Conservation (phyloP, 352 stramenopile species). For the Phytophthora cryptogea region DNA sequence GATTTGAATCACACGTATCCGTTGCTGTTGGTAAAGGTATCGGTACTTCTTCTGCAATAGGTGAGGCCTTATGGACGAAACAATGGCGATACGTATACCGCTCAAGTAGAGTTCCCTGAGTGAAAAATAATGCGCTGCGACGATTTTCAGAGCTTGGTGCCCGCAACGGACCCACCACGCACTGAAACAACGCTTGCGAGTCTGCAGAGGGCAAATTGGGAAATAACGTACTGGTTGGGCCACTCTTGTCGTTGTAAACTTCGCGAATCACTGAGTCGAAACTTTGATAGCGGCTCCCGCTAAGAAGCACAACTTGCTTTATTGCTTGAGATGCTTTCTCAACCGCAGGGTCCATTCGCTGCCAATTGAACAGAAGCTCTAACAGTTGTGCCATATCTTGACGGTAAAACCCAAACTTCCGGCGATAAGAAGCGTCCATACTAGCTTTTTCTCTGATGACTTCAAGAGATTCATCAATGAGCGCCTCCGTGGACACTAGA, state of each 20-base stretch:
- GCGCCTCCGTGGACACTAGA: slow-evolving; percentile 37
- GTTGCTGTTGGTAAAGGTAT: not conserved
- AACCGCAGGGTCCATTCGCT: slow-evolving; percentile 4
- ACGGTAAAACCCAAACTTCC: slow-evolving; percentile 51
- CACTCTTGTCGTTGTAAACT: slow-evolving; percentile 6
- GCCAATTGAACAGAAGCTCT: slow-evolving; percentile 49
- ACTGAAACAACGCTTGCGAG: slow-evolving; percentile 8
- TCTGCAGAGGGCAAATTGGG: not conserved
- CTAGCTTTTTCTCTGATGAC: slow-evolving; percentile 50
- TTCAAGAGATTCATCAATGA: slow-evolving; percentile 59
- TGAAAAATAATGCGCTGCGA: slow-evolving; percentile 10
- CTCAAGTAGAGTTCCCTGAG: slow-evolving; percentile 37
- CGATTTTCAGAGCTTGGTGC: not conserved
- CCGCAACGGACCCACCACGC: slow-evolving; percentile 39
- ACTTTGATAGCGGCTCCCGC: slow-evolving; percentile 33
- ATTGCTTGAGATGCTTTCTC: slow-evolving; percentile 4
- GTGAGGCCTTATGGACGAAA: slow-evolving; percentile 16
- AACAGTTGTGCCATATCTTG: slow-evolving; percentile 46
- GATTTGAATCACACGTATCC: not conserved
- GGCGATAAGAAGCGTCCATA: slow-evolving; percentile 30
- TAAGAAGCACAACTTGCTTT: slow-evolving; percentile 43
- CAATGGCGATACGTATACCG: slow-evolving; percentile 38
- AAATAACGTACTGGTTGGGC: not conserved
- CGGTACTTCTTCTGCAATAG: not conserved
- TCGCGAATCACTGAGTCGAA: slow-evolving; percentile 52